Percentiles rank a stretch among this genome's conserved stretches.
phyloP scores from a whole-genome alignment of 257 asterid species.

The Solanum dulcamara region DNA sequence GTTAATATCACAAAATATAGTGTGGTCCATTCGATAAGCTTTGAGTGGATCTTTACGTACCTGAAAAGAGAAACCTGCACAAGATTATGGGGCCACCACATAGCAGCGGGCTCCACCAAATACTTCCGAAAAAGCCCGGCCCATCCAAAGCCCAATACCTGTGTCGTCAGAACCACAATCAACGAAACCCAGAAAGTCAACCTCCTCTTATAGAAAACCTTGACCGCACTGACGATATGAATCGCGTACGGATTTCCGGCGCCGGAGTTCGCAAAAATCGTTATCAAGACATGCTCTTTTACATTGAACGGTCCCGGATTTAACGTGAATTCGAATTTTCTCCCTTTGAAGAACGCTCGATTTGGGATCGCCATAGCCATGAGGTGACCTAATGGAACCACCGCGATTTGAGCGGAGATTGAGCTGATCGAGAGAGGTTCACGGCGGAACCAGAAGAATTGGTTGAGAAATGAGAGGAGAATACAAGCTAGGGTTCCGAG shows the following conservation, averaged over 20 bases:
- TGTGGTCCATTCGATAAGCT: background rate
- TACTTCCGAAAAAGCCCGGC: slow-evolving; percentile 3
- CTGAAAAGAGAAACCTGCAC: slow-evolving; percentile 4
- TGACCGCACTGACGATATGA: slow-evolving; percentile 1
- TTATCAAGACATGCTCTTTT: slow-evolving; percentile 1
- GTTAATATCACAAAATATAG: background rate
- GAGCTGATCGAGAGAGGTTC: slow-evolving; percentile 7
- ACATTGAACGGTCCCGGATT: slow-evolving; percentile 1
- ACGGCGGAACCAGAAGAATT: slow-evolving; percentile 14
- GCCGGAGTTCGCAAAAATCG: slow-evolving; percentile 3
- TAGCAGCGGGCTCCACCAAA: slow-evolving; percentile 8
- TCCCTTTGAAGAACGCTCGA: background rate
- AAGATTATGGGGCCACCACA: slow-evolving; percentile 7
- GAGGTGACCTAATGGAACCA: background rate
- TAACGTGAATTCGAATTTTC: background rate
- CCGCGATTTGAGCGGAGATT: slow-evolving; percentile 3
- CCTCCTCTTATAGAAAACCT: background rate
- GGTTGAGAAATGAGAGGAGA: slow-evolving; percentile 15
- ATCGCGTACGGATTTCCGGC: slow-evolving; percentile 3
- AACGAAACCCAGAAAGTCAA: background rate
- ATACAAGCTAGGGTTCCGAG: slow-evolving; percentile 12
- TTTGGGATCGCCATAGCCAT: background rate
- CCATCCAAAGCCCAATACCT: slow-evolving; percentile 10
- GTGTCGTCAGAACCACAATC: slow-evolving; percentile 1
- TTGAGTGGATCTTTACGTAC: background rate